Conservation (phyloP, 306 rosid genomes). For the Fagus crenata region DNA sequence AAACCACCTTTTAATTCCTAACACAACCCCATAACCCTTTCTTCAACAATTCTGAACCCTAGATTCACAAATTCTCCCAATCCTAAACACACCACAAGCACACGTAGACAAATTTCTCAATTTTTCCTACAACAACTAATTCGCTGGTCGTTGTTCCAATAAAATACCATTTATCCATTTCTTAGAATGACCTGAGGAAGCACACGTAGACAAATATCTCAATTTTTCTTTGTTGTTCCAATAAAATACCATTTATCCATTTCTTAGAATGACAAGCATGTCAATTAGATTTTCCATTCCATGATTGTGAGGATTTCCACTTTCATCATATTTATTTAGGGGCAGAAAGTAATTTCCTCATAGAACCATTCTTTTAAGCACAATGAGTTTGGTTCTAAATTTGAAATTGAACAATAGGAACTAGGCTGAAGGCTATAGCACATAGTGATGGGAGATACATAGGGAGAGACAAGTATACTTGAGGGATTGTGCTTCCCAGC, state of each 20-base stretch:
- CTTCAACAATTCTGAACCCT: no score
- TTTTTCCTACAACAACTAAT: no score
- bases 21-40: no score
- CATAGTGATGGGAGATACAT: background rate
- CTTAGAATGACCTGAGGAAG: background rate
- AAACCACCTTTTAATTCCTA: no score
- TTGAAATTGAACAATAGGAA: background rate
- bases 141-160: background rate
- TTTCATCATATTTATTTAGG: background rate
- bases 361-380: background rate
- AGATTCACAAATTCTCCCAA: no score
- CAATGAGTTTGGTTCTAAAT: background rate
- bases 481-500: background rate
- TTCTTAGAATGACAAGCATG: conserved; percentile 3
- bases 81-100: no score
- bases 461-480: background rate
- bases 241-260: conserved; percentile 6
- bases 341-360: background rate
- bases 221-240: background rate
- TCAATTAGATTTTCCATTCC: background rate
- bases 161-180: conserved; percentile 6
- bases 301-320: background rate
- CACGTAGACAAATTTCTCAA: no score
- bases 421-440: background rate
- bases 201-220: no score